phyloP scores from a whole-genome alignment of 164 flowering plant species.

The Hamamelis virginiana region DNA sequence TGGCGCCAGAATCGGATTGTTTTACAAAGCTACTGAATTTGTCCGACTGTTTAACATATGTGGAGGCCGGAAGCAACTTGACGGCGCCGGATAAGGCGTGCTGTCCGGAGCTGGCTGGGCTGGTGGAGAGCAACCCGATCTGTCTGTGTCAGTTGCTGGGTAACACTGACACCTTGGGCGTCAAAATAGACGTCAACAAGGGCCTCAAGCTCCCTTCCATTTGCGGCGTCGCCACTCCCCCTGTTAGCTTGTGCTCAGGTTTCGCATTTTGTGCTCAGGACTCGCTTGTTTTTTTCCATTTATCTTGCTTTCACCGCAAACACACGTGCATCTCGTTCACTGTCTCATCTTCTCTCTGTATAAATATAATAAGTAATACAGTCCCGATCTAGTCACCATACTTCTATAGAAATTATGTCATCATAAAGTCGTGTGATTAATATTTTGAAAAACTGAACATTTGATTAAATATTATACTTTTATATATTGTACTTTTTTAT shows the following conservation, averaged over 20 bases:
- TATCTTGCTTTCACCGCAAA: no score
- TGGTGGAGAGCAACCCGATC: constrained; percentile 49
- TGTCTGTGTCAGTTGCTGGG: constrained; percentile 66
- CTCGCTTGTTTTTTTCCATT: no score
- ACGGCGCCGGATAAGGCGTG: constrained; percentile 57
- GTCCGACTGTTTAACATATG: constrained; percentile 63
- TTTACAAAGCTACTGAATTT: constrained; percentile 28
- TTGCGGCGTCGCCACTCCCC: constrained; percentile 50
- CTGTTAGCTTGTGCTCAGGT: constrained; percentile 49
- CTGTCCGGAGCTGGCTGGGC: constrained; percentile 59
- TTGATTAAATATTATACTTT: no score
- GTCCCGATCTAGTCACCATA: no score
- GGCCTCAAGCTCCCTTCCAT: constrained; percentile 58
- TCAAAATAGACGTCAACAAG: constrained; percentile 34
- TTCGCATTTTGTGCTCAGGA: no score
- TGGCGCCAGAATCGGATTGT: constrained; percentile 35
- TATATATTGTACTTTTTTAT: no score
- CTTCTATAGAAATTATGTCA: no score
- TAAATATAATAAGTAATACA: no score
- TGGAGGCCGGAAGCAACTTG: constrained; percentile 49
- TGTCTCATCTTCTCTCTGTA: no score
- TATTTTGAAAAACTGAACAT: no score
- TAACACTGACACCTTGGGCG: constrained; percentile 22
- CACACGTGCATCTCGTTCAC: no score
- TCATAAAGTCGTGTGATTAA: no score